These are phyloP conservation scores for Mycena haematopus DNA, from an alignment of 768 basidiomycete species.

Conservation along the genomic window DNA sequence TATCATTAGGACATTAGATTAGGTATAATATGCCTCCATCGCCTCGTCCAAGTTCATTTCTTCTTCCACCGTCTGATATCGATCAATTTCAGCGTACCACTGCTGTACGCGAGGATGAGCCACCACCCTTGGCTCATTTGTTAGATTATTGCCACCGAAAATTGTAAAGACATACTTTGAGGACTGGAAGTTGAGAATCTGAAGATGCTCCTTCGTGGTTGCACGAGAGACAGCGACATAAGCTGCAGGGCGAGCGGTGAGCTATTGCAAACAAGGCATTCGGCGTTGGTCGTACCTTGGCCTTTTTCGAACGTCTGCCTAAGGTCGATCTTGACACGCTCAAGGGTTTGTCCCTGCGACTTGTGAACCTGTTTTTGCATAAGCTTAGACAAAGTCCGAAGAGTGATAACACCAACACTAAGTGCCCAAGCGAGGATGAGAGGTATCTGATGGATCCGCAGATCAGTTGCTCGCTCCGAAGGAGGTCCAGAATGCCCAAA, in stretches of 20 bases:
- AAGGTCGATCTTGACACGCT: conserved; percentile 83
- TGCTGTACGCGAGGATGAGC: conserved; percentile 68
- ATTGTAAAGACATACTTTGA: conserved; percentile 51
- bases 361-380: conserved; percentile 48
- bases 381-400: neutral
- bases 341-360: conserved; percentile 88
- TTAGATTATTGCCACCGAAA: conserved; percentile 1
- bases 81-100: conserved; percentile 53
- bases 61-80: conserved; percentile 35
- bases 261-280: neutral
- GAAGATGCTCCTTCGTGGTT: conserved; percentile 65
- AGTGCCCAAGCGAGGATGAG: conserved; percentile 89
- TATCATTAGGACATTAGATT: conserved; percentile 8
- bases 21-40: conserved; percentile 39
- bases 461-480: neutral
- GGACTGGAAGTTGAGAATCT: conserved; percentile 69
- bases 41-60: conserved; percentile 48
- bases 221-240: conserved; percentile 80
- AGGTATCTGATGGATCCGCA: conserved; percentile 54
- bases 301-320: conserved; percentile 79
- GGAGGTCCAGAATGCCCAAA: conserved; percentile 7
- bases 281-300: conserved; percentile 54
- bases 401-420: conserved; percentile 55
- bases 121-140: conserved; percentile 51
- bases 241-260: conserved; percentile 36